phyloP scores from a whole-genome alignment of 164 flowering plant genomes.

The Echeveria elegans region DNA sequence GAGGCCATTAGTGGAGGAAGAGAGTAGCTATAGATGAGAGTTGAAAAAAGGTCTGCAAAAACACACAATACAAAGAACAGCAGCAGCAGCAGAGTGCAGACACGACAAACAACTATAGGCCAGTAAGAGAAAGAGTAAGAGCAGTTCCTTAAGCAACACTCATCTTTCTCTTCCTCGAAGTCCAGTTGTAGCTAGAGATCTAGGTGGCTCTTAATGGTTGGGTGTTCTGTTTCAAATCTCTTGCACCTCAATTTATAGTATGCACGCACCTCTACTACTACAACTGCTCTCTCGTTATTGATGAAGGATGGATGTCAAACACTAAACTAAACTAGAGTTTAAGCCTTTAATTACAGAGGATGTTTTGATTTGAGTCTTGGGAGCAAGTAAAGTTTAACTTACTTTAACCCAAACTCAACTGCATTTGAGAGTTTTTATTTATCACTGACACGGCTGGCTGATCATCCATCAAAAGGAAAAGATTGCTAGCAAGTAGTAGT shows the following conservation, averaged over 20 bases:
- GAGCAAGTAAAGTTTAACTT: neutral
- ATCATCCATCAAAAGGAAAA: neutral
- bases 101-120: neutral
- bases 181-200: neutral
- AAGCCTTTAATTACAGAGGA: too few relatives aligned
- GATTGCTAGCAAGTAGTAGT: too few relatives aligned
- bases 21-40: neutral
- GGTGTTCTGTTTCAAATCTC: neutral
- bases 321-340: too few relatives aligned
- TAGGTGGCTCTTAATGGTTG: conserved; percentile 3
- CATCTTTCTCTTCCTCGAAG: neutral
- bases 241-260: neutral
- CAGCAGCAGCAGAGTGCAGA: too few relatives aligned
- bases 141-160: neutral
- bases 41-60: conserved; percentile 6
- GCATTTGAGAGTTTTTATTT: neutral
- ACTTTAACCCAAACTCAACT: neutral
- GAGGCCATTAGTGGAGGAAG: neutral
- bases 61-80: neutral
- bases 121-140: neutral
- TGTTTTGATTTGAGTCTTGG: too few relatives aligned
- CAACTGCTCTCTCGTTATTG: neutral
- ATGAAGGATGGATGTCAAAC: too few relatives aligned
- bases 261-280: neutral
- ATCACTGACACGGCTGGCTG: neutral